A percentile compares a stretch with the other conserved stretches of the same genome.
These are phyloP conservation scores for Ophiostoma angusticollis DNA, from an alignment of 2,329 filamentous ascomycete genomes.

Conservation along the genomic window DNA sequence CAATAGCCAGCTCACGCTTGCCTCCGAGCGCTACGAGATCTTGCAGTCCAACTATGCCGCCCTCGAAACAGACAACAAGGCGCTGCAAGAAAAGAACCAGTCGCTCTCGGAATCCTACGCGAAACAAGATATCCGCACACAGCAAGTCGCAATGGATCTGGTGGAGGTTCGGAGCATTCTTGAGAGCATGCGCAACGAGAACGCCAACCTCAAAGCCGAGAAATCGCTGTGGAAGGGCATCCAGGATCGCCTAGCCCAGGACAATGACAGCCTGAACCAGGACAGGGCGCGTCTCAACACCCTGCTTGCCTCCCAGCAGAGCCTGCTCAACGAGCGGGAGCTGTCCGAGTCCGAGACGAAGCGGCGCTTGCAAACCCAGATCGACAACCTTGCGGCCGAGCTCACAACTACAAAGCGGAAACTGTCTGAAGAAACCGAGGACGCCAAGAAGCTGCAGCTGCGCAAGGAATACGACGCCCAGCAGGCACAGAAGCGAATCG, in stretches of 20 bases:
- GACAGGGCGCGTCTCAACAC: constrained; percentile 77
- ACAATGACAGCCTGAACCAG: constrained; percentile 73
- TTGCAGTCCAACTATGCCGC: constrained; percentile 77
- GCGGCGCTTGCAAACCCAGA: constrained; percentile 63
- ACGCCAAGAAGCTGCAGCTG: constrained; percentile 67
- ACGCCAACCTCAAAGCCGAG: constrained; percentile 84
- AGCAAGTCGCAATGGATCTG: constrained; percentile 86
- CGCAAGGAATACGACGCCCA: constrained; percentile 84
- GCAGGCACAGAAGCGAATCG: constrained; percentile 80
- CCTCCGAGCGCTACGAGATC: constrained; percentile 77
- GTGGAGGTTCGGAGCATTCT: constrained; percentile 70
- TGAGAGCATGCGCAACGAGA: constrained; percentile 83
- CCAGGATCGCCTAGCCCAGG: constrained; percentile 73
- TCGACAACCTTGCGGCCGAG: constrained; percentile 70
- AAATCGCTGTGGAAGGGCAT: constrained; percentile 92
- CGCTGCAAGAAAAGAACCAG: constrained; percentile 73
- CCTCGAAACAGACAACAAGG: constrained; percentile 70
- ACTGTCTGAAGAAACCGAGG: constrained; percentile 69
- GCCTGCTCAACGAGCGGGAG: constrained; percentile 82
- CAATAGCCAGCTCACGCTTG: constrained; percentile 68
- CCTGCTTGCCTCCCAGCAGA: constrained; percentile 73
- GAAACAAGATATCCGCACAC: constrained; percentile 78
- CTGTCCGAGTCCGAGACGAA: constrained; percentile 69
- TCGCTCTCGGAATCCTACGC: constrained; percentile 68
- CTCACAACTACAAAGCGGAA: constrained; percentile 68